Evolutionary conservation across 1,284 basidiomycete species (phyloP).

Genomic region (Tilletia setariae): DNA sequence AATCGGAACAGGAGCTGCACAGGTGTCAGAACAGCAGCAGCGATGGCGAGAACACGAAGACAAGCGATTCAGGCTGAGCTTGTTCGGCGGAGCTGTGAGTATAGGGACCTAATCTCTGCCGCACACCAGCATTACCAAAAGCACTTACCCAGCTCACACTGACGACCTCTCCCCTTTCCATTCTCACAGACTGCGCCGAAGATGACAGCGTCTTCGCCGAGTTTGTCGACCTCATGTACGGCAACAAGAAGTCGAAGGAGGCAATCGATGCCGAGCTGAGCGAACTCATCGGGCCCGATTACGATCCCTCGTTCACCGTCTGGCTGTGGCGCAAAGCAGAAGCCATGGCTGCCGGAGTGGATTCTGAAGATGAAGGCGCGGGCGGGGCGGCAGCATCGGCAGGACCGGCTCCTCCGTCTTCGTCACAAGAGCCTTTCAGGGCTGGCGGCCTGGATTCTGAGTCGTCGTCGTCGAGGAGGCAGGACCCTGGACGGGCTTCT

Average conservation of each 20-base stretch:
- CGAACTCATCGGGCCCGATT: slow-evolving; percentile 47
- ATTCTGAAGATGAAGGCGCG: not conserved
- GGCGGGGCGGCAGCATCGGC: not conserved
- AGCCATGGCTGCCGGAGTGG: slow-evolving; percentile 1
- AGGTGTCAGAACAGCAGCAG: not conserved
- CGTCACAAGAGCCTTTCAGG: no score
- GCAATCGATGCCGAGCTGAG: slow-evolving; percentile 47
- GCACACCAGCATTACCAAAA: no score
- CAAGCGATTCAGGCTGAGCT: slow-evolving; percentile 36
- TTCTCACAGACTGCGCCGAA: slow-evolving; percentile 17
- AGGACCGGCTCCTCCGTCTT: no score
- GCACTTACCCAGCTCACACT: no score
- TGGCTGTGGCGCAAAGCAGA: slow-evolving; percentile 43
- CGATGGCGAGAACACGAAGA: slow-evolving; percentile 7
- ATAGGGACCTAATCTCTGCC: no score
- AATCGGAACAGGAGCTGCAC: no score
- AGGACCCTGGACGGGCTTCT: no score
- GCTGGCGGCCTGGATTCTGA: no score
- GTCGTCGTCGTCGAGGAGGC: no score
- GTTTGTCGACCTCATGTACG: slow-evolving; percentile 54
- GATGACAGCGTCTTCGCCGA: slow-evolving; percentile 34
- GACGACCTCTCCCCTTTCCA: not conserved
- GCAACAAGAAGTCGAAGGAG: slow-evolving; percentile 45
- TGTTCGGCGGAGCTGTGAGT: slow-evolving; percentile 36
- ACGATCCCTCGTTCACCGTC: slow-evolving; percentile 34